Evolutionary conservation across 1,284 basidiomycete genomes (phyloP).

Genomic region (Rhodofomes roseus): DNA sequence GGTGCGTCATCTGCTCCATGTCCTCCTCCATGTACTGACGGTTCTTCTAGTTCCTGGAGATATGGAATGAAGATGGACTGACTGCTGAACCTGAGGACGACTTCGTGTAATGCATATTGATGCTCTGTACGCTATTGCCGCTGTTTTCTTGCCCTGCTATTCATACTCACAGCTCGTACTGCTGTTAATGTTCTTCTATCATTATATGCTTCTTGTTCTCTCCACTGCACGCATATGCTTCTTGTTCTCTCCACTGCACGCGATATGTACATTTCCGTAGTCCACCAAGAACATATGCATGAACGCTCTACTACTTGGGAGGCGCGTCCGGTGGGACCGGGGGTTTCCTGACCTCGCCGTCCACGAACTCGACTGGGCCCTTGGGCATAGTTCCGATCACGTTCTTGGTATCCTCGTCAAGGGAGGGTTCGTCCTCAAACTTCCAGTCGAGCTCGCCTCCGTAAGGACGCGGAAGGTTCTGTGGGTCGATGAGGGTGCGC

Average conservation of each 20-base stretch:
- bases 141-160: not conserved
- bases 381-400: conserved; percentile 41
- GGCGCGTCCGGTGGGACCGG: not conserved
- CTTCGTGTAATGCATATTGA: not conserved
- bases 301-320: not conserved
- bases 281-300: not conserved
- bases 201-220: conserved; percentile 9
- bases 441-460: conserved; percentile 69
- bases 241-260: conserved; percentile 3
- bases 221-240: too few relatives aligned
- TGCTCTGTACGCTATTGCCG: not conserved
- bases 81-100: conserved; percentile 65
- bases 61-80: conserved; percentile 80
- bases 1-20: conserved; percentile 36
- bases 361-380: conserved; percentile 47
- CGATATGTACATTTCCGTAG: not conserved
- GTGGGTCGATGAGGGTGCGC: conserved; percentile 46
- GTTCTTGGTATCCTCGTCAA: conserved; percentile 52
- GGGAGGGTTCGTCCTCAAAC: conserved; percentile 55
- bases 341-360: conserved; percentile 33
- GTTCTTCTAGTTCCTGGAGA: conserved; percentile 58
- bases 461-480: conserved; percentile 61
- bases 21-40: not conserved
- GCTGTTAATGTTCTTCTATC: conserved; percentile 13
- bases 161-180: not conserved